Evolutionary conservation across 2,329 filamentous ascomycete species (phyloP), one percentile per base, ranked within the genome.

Genomic region (Pseudocercospora crystallina): DNA sequence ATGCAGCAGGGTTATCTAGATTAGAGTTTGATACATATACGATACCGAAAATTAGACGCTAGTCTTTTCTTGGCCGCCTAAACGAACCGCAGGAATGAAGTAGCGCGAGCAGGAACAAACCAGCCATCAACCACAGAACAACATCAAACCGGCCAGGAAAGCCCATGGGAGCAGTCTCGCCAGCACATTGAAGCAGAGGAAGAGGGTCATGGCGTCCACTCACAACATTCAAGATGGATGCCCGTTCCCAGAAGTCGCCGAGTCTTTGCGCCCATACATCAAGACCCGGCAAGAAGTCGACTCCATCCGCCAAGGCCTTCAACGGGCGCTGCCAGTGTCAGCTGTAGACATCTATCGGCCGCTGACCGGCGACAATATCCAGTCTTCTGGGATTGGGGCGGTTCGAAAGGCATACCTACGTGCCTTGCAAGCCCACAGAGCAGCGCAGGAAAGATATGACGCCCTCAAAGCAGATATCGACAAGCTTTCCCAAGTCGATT

Each of bases 351-450:
- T 47, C 8, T 20, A 53, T 39, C 35, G 35, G 36, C 26, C 53
- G 30, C 8, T 43, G 14, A 14, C 45, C 32, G 5, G 36, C 38
- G 37, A 47, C 8, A 30, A 39, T 9, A 41, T 54, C 10, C 49
- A 61, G 15, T 49, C 55, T 5, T 39, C 59, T 17, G 41, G 53
- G 1, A 42, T 68, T 5, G 56, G 41, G 9, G 64, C 65, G 5
- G 64, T 66, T 4, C 60, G 63, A 7, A 61, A 57, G 51, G 65
- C 66, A 8, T 68, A 68, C 50, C 51, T 60, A 36, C 53, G 59
- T 42, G 65, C 66, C 10, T 48, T 68, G 40, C 50, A 61, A 36
- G 64, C 64, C 3, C 64, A 68, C 46, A 42, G 54, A 13, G 53
- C 48, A 8, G 65, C 66, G 3, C 63, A 64, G 41, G 51, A 55